phyloP scores from a whole-genome alignment of 345 rosid genomes.

The Psidium friedrichsthalianum region DNA sequence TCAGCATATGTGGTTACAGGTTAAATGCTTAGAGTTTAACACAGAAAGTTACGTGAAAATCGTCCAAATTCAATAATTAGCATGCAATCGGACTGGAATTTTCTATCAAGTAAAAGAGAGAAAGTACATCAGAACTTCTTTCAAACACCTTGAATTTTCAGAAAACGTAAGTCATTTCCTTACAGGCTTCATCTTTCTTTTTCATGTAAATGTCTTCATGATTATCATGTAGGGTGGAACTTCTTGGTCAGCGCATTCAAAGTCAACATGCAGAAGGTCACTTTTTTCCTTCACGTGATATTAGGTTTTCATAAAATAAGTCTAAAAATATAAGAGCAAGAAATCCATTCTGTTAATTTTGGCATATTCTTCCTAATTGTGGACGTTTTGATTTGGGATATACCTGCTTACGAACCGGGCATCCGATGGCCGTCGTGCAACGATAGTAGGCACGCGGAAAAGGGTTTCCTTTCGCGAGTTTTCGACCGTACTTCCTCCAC shows the following conservation, averaged over 20 bases:
- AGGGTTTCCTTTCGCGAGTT: slow-evolving; percentile 78
- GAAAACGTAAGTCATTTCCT: not conserved
- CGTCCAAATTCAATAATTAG: not conserved
- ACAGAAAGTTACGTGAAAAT: not conserved
- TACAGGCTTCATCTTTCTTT: not conserved
- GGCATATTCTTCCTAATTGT: not conserved
- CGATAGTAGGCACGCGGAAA: slow-evolving; percentile 96
- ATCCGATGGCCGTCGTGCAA: slow-evolving; percentile 56
- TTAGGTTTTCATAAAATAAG: not conserved
- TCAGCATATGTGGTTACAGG: not conserved
- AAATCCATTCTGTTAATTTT: not conserved
- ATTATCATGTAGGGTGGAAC: not conserved
- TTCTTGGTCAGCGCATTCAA: not conserved
- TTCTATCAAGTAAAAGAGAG: not conserved
- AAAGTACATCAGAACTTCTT: not conserved
- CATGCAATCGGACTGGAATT: not conserved
- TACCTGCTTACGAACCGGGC: slow-evolving; percentile 96
- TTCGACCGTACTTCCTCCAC: slow-evolving; percentile 96
- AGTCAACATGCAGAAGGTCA: not conserved
- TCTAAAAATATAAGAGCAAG: not conserved
- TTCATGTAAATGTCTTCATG: not conserved
- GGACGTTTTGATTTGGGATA: not conserved
- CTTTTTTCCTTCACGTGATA: not conserved
- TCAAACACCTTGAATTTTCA: not conserved
- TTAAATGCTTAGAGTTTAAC: not conserved